Base-by-base conservation (phyloP, 768 basidiomycete genomes). In the Phlegmacium glaucopus region DNA sequence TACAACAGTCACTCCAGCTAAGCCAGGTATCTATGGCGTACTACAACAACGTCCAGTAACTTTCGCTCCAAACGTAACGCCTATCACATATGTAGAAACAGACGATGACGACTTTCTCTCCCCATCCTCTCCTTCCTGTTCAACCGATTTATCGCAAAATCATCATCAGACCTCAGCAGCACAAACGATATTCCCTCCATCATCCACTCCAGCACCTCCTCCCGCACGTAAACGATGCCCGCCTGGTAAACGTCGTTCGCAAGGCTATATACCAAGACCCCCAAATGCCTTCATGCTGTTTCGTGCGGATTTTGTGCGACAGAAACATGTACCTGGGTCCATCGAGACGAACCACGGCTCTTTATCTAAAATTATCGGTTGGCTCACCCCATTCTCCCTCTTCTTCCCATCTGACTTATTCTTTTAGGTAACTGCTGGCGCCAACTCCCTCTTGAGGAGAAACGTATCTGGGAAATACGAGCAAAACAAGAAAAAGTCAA, bases 201-300 rank as follows among this genome's bases (percentile, higher is more conserved):
- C 51, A 3, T 47, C 44, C 9, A 43, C 42, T 1, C 53, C 55
- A 2, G 49, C 58, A 0, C 50, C 52, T 1, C 52, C 55, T 0
- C 54, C 60, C 4, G 42, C 54, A 4, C 47, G 63, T 4, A 62
- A 62, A 30, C 56, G 63, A 7, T 54, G 52, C 36, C 54, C 57
- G 4, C 57, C 57, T 0, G 57, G 57, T 15, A 58, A 58, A 47
- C 39, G 57, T 3, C 41, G 48, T 18, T 72, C 69, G 53, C 75
- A 66, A 49, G 80, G 69, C 11, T 87, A 91, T 60, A 86, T 91
- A 41, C 88, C 88, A 3, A 79, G 88, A 16, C 88, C 88, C 1
- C 85, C 88, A 5, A 91, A 91, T 51, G 88, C 88, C 8, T 91
- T 90, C 72, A 91, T 91, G 73, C 76, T 91, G 54, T 91, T 90